Evolutionary conservation across 805 yeast species (phyloP), one percentile per base, ranked within the genome.

Genomic region (Ogataea ganodermae): DNA sequence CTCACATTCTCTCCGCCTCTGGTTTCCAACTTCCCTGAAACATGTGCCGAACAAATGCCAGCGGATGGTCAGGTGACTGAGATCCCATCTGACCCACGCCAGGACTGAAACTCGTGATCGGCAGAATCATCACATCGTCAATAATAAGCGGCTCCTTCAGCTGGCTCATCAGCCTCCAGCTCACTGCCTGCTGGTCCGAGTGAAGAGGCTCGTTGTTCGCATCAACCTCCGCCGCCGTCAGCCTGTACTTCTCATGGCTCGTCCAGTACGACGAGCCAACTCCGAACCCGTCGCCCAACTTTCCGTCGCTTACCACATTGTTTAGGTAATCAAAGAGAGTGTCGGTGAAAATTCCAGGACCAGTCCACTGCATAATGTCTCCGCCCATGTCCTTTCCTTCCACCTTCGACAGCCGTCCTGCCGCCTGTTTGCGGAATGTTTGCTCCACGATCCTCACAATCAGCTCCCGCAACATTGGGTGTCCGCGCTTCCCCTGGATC

Each of bases 271-370:
- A 22, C 0, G 69, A 62, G 1, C 70, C 71, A 35, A 66, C 57
- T 2, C 71, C 71, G 36, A 41, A 57, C 1, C 71, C 71, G 45
- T 65, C 67, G 3, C 62, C 61, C 23, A 55, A 48, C 27, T 55
- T 36, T 64, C 72, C 71, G 41, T 61, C 50, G 18, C 62, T 52
- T 20, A 74, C 62, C 47, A 80, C 80, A 59, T 82, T 84, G 65
- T 86, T 86, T 56, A 92, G 73, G 65, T 92, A 90, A 38, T 78
- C 81, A 66, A 94, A 89, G 18, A 94, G 74, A 8, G 79, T 69
- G 63, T 94, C 98, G 0, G 99, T 92, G 81, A 91, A 94, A 18
- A 89, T 80, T 1, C 96, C 98, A 0, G 98, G 96, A 0, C 99
- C 99, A 0, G 98, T 89, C 96, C 96, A 89, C 60, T 85, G 79